phyloP scores from a whole-genome alignment of 305 asterid species.

The Solanum hybrid region DNA sequence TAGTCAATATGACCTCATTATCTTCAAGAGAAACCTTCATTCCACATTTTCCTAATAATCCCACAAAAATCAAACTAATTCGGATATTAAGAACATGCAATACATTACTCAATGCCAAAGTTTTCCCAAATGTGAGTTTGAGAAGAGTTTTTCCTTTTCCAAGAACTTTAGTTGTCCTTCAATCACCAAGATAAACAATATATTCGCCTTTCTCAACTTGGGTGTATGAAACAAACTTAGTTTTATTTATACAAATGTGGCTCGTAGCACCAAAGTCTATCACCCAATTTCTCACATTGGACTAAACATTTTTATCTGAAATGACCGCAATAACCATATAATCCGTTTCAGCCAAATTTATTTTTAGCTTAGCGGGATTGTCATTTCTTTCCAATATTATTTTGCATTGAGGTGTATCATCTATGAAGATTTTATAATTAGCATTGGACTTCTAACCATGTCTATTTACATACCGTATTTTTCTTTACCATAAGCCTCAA shows the following conservation, averaged over 20 bases:
- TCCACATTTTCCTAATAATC: not conserved
- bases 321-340: not conserved
- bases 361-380: not conserved
- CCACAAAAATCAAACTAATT: not conserved
- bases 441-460: not conserved
- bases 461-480: not conserved
- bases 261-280: not conserved
- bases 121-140: not conserved
- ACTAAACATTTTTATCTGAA: not conserved
- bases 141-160: not conserved
- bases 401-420: not conserved
- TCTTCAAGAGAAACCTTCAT: not conserved
- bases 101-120: not conserved
- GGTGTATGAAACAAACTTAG: not conserved
- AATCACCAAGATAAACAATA: not conserved
- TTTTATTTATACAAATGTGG: not conserved
- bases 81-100: too few species aligned
- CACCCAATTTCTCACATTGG: not conserved
- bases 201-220: not conserved
- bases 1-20: not conserved
- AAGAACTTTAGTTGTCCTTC: not conserved
- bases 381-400: not conserved
- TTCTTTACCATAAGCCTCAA: not conserved
- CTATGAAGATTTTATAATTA: not conserved
- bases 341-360: not conserved